phyloP scores from a whole-genome alignment of 2,329 filamentous ascomycete genomes.

The Diaporthe ampelina region DNA sequence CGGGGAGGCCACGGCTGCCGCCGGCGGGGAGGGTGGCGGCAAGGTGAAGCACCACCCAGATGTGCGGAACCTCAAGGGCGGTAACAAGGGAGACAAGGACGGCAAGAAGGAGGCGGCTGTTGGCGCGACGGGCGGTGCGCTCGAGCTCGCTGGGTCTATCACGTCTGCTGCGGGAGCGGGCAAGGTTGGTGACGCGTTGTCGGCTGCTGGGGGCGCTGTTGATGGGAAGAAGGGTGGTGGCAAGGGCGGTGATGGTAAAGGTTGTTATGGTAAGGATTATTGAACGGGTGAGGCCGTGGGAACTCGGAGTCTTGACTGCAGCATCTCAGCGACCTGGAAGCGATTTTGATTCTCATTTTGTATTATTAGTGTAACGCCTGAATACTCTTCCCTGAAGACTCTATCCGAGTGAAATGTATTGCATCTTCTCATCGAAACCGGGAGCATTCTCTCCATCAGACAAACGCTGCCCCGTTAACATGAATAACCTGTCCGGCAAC shows the following conservation, averaged over 20 bases:
- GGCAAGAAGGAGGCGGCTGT: neutral
- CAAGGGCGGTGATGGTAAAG: neutral
- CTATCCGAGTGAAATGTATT: neutral
- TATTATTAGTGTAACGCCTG: neutral
- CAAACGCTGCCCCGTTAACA: slow-evolving; percentile 56
- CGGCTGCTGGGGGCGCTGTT: neutral
- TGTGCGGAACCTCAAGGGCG: neutral
- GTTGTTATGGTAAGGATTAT: neutral
- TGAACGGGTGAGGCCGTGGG: neutral
- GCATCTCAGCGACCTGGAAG: neutral
- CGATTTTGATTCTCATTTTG: neutral
- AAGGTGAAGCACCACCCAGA: neutral
- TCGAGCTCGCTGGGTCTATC: slow-evolving; percentile 10
- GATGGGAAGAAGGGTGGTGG: too few species aligned
- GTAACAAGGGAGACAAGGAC: neutral
- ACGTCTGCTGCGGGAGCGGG: slow-evolving; percentile 2
- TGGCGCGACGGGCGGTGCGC: neutral
- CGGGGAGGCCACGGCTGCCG: neutral
- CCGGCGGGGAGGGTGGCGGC: neutral
- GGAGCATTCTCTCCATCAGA: neutral
- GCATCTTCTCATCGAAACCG: neutral
- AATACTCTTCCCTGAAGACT: too few species aligned
- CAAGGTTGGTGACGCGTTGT: neutral
- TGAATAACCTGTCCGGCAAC: slow-evolving; percentile 62
- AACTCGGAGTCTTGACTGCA: neutral